A percentile compares a stretch with the other conserved stretches of the same genome.
These are phyloP conservation scores for Uncinocarpus reesii DNA, from an alignment of 2,329 filamentous ascomycete species.

Conservation along the genomic window DNA sequence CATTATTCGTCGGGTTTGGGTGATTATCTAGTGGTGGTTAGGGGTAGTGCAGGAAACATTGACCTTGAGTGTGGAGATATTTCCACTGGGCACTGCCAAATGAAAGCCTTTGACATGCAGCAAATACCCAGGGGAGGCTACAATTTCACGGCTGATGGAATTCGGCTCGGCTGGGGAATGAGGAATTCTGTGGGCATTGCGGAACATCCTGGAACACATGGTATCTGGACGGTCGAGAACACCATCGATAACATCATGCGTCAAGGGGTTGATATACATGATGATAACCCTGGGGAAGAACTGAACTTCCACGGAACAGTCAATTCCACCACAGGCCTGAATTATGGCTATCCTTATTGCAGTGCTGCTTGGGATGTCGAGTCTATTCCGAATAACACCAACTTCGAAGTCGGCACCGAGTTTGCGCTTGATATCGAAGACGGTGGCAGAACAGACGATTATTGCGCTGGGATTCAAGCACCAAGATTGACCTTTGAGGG, in stretches of 20 bases:
- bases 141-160: conserved; percentile 43
- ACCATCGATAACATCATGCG: conserved; percentile 45
- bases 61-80: conserved; percentile 46
- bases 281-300: conserved; percentile 63
- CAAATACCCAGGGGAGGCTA: conserved; percentile 33
- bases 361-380: conserved; percentile 54
- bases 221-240: conserved; percentile 55
- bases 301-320: conserved; percentile 49
- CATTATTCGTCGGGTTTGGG: conserved; percentile 48
- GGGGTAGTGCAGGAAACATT: conserved; percentile 54
- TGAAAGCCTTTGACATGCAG: conserved; percentile 52
- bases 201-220: conserved; percentile 11
- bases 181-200: conserved; percentile 61
- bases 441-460: conserved; percentile 39
- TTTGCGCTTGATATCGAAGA: conserved; percentile 37
- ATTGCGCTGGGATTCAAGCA: conserved; percentile 34
- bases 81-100: conserved; percentile 52
- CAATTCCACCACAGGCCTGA: conserved; percentile 25
- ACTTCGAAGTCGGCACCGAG: conserved; percentile 39
- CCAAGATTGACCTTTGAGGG: conserved; percentile 51
- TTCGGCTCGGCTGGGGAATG: conserved; percentile 55
- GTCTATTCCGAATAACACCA: conserved; percentile 38
- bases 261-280: conserved; percentile 48
- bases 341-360: conserved; percentile 63
- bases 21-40: conserved; percentile 53